Evolutionary conservation across 2,329 filamentous ascomycete genomes (phyloP).

Genomic region (Fusarium sp.): DNA sequence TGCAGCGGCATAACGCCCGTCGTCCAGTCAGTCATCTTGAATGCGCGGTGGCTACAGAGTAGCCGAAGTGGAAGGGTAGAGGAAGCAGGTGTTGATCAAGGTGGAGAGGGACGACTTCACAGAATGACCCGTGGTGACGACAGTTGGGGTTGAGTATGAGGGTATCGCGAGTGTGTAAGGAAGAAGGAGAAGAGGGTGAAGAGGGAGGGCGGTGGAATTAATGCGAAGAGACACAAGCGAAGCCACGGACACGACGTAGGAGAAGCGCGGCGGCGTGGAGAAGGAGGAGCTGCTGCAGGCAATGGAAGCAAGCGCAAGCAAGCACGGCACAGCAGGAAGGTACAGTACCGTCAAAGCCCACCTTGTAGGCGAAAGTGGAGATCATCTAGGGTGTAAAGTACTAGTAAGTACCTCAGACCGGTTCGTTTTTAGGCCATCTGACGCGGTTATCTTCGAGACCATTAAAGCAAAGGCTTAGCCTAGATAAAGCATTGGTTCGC

Average conservation of each 20-base stretch:
- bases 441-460: constrained; percentile 13
- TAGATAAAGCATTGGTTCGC: not conserved
- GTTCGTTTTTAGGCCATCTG: constrained; percentile 18
- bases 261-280: constrained; percentile 40
- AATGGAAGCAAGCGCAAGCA: constrained; percentile 8
- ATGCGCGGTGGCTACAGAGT: constrained; percentile 33
- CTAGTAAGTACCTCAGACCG: constrained; percentile 20
- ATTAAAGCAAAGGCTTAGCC: constrained; percentile 3
- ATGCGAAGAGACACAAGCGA: constrained; percentile 38
- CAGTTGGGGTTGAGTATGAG: constrained; percentile 29
- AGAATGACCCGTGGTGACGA: constrained; percentile 30
- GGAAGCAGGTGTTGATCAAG: constrained; percentile 17
- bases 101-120: constrained; percentile 22
- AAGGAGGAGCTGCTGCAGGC: constrained; percentile 33
- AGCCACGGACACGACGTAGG: constrained; percentile 35
- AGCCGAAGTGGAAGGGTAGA: constrained; percentile 23
- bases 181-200: constrained; percentile 29
- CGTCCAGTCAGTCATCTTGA: constrained; percentile 55
- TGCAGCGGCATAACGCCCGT: constrained; percentile 66
- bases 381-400: constrained; percentile 20
- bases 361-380: constrained; percentile 23
- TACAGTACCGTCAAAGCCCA: constrained; percentile 24
- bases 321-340: constrained; percentile 30
- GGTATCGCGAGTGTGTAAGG: constrained; percentile 40
- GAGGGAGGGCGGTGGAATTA: constrained; percentile 38